Conservation (phyloP, 768 basidiomycete genomes). For the Pulveroboletus ravenelii region DNA sequence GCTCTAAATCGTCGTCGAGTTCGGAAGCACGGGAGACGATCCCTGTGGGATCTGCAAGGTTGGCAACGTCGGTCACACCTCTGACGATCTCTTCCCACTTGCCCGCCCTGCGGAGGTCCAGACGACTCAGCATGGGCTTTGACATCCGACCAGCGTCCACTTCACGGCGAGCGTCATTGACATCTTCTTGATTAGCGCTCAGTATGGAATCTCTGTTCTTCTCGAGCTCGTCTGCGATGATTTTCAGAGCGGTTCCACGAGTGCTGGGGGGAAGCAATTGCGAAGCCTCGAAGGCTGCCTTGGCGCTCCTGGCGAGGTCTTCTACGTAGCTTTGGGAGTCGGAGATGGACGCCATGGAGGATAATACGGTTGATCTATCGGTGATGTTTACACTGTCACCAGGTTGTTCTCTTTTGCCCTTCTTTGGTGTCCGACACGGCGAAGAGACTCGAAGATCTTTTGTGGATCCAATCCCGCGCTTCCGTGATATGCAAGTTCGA, state of each 20-base stretch:
- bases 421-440: too few species aligned
- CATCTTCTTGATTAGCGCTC: conserved; percentile 74
- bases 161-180: conserved; percentile 74
- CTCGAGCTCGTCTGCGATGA: conserved; percentile 65
- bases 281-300: conserved; percentile 79
- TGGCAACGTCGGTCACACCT: conserved; percentile 83
- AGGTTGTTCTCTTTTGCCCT: too few species aligned
- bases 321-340: conserved; percentile 31
- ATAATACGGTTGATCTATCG: too few species aligned
- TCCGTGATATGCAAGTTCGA: too few species aligned
- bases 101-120: conserved; percentile 73
- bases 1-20: conserved; percentile 79
- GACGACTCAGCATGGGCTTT: conserved; percentile 72
- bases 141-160: conserved; percentile 85
- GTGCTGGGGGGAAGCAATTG: conserved; percentile 70
- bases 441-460: too few species aligned
- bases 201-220: conserved; percentile 65
- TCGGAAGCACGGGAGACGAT: conserved; percentile 84
- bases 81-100: conserved; percentile 96
- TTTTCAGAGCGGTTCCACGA: conserved; percentile 65
- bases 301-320: conserved; percentile 73
- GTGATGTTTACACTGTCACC: too few species aligned
- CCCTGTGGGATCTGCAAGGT: conserved; percentile 83
- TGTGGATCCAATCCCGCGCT: too few species aligned
- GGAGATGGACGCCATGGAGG: conserved; percentile 13